Percentiles rank a stretch among this genome's conserved stretches.
Evolutionary conservation across 139 green algal genomes (phyloP).

Genomic region (Chlorella sp.): DNA sequence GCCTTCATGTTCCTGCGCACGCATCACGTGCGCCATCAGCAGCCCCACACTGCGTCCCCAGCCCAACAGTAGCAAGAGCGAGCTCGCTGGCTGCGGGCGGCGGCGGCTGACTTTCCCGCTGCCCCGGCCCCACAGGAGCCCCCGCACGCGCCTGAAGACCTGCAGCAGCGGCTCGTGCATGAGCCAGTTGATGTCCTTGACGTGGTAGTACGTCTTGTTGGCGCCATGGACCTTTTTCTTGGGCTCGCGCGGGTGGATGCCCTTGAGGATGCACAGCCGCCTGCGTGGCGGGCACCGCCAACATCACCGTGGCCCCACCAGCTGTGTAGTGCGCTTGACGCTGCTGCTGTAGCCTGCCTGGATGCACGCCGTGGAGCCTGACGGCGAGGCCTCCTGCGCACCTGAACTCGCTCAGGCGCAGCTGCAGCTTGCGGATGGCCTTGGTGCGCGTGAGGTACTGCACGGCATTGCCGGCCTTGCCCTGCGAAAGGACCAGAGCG

Average conservation of each 20-base stretch:
- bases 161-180: conserved; percentile 91
- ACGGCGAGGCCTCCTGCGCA: conserved; percentile 7
- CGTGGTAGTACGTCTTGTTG: conserved; percentile 99
- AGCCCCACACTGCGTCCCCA: too few species aligned
- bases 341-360: neutral
- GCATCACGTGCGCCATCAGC: too few species aligned
- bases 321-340: neutral
- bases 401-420: conserved; percentile 93
- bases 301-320: neutral
- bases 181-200: conserved; percentile 96
- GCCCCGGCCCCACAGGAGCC: too few species aligned
- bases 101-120: too few species aligned
- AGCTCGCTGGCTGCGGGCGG: too few species aligned
- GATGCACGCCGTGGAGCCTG: neutral
- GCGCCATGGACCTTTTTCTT: conserved; percentile 91
- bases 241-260: conserved; percentile 94
- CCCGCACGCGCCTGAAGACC: conserved; percentile 81
- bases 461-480: conserved; percentile 59
- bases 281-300: conserved; percentile 29
- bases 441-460: conserved; percentile 94
- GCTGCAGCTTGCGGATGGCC: conserved; percentile 92
- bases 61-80: too few species aligned
- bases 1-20: conserved; percentile 48
- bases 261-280: conserved; percentile 97
- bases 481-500: too few species aligned